A percentile compares a stretch with the other conserved stretches of the same genome.
phyloP scores from a whole-genome alignment of 1,139 yeast genomes.

The Kodamaea sp. region DNA sequence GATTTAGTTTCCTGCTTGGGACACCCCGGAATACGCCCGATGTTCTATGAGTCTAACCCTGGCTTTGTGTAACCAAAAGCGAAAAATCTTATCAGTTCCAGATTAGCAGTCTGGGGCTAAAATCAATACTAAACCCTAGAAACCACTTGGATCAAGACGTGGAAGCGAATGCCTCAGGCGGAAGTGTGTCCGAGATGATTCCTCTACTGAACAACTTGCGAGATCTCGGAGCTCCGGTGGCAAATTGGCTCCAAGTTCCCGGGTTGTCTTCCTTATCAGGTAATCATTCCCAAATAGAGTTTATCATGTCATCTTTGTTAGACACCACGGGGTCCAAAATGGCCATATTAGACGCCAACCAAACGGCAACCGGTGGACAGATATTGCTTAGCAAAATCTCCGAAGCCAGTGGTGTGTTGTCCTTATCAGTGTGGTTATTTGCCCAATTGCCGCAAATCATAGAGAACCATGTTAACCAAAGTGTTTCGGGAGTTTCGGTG shows the following conservation, averaged over 20 bases:
- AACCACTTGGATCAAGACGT: no score
- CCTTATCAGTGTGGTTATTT: constrained; percentile 31
- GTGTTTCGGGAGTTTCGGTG: constrained; percentile 26
- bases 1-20: no score
- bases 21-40: no score
- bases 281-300: no score
- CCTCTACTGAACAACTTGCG: not conserved
- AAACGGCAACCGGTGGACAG: not conserved
- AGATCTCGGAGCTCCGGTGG: not conserved
- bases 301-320: no score
- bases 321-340: not conserved
- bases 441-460: constrained; percentile 31
- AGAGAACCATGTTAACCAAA: constrained; percentile 25
- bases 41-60: no score
- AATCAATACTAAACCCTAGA: no score
- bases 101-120: no score
- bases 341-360: not conserved
- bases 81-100: constrained; percentile 6
- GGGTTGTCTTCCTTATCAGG: no score
- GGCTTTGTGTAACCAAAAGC: constrained; percentile 3
- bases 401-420: constrained; percentile 25
- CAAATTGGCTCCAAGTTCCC: no score
- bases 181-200: no score
- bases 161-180: no score
- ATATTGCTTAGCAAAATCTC: constrained; percentile 14